These are phyloP conservation scores for Ophiostoma fasciatum DNA, from an alignment of 2,329 filamentous ascomycete genomes.

Conservation along the genomic window DNA sequence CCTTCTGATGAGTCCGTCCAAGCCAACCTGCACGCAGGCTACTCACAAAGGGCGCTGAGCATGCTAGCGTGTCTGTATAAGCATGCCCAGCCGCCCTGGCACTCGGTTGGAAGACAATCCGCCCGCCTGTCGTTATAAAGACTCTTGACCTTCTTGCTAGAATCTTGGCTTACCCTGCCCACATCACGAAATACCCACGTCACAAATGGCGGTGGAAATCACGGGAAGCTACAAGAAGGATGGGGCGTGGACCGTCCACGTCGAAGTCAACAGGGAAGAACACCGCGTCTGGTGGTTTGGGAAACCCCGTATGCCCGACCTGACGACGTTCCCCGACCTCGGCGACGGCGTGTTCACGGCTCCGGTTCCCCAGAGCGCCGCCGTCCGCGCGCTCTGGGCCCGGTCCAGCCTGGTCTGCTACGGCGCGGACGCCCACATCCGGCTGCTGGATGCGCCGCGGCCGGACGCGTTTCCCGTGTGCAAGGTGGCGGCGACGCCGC, in stretches of 20 bases:
- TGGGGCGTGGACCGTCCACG: neutral
- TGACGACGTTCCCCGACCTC: neutral
- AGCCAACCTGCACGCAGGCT: too few species aligned
- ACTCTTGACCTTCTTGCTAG: too few species aligned
- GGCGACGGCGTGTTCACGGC: neutral
- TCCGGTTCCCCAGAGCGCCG: neutral
- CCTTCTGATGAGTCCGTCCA: too few species aligned
- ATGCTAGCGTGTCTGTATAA: too few species aligned
- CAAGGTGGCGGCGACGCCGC: neutral
- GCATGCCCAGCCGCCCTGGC: too few species aligned
- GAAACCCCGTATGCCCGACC: neutral
- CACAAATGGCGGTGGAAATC: conserved; percentile 1
- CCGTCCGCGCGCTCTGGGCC: neutral
- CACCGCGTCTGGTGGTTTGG: neutral
- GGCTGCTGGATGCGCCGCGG: neutral
- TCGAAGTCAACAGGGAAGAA: conserved; percentile 1
- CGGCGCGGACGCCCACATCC: neutral
- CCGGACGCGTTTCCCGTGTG: neutral
- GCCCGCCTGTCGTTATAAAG: too few species aligned
- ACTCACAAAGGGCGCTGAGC: too few species aligned
- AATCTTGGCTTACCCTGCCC: too few species aligned
- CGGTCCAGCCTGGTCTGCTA: conserved; percentile 1
- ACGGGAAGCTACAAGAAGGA: neutral
- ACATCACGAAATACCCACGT: too few species aligned
- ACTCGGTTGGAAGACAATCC: too few species aligned